Conservation (phyloP, 2,329 filamentous ascomycete species). For the Thielaviopsis cerberus region DNA sequence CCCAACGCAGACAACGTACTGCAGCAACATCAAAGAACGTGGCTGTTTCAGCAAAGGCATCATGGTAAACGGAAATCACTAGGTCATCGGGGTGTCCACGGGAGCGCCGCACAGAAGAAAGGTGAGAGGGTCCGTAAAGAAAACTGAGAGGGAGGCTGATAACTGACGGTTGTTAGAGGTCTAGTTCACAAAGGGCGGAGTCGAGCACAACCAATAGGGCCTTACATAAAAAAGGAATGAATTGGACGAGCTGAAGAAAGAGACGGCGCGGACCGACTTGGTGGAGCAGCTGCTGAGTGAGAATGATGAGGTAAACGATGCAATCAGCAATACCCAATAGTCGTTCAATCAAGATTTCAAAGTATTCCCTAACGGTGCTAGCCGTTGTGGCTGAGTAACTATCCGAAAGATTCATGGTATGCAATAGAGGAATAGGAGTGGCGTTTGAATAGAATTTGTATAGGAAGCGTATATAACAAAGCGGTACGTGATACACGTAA, state of each 20-base stretch:
- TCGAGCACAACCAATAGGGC: neutral
- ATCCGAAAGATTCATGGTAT: neutral
- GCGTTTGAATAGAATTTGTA: neutral
- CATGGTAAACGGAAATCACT: slow-evolving; percentile 15
- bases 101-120: slow-evolving; percentile 6
- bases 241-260: slow-evolving; percentile 15
- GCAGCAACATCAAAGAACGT: slow-evolving; percentile 61
- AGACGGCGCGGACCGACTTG: slow-evolving; percentile 6
- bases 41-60: slow-evolving; percentile 44
- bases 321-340: neutral
- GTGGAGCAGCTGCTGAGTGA: slow-evolving; percentile 7
- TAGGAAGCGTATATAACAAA: too few species aligned
- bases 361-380: neutral
- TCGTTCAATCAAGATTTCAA: neutral
- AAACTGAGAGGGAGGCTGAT: slow-evolving; percentile 6
- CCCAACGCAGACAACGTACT: slow-evolving; percentile 59
- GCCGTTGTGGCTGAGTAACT: neutral
- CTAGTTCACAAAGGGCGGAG: neutral
- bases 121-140: slow-evolving; percentile 1
- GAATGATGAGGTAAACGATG: slow-evolving; percentile 4
- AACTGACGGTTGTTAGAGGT: neutral
- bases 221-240: slow-evolving; percentile 52
- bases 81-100: slow-evolving; percentile 8
- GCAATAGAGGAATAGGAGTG: neutral
- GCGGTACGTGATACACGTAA: too few species aligned